Conservation (phyloP, 768 basidiomycete species). For the Tricholoma flavovirens region DNA sequence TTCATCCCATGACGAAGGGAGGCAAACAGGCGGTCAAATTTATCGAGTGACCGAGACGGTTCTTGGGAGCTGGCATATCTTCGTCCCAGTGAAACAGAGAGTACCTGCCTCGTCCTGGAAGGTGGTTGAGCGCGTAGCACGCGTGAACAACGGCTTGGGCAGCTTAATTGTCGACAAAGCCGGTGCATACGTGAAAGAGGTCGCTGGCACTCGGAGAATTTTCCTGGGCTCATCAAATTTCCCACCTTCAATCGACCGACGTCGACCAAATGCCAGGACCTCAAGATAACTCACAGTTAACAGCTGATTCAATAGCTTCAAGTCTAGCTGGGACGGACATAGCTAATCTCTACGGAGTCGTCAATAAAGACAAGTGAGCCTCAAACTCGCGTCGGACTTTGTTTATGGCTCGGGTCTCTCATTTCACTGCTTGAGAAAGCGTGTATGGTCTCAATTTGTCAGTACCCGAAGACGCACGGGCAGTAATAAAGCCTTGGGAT, state of each 20-base stretch:
- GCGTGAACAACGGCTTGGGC: constrained; percentile 20
- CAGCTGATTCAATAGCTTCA: constrained; percentile 36
- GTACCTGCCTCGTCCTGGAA: background rate
- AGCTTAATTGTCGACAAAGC: constrained; percentile 15
- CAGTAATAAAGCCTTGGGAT: constrained; percentile 78
- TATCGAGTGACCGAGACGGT: constrained; percentile 5
- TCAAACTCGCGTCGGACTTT: constrained; percentile 1
- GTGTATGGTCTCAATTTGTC: constrained; percentile 77
- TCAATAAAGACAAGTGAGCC: constrained; percentile 65
- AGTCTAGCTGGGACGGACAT: constrained; percentile 42
- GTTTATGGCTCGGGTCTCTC: constrained; percentile 13
- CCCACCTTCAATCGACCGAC: background rate
- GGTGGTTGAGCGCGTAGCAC: constrained; percentile 22
- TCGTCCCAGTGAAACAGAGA: constrained; percentile 5
- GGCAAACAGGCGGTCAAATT: constrained; percentile 18
- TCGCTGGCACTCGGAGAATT: constrained; percentile 8
- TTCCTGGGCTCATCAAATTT: background rate
- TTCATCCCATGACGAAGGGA: constrained; percentile 16
- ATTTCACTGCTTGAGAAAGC: constrained; percentile 36
- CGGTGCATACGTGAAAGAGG: constrained; percentile 13
- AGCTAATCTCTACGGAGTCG: constrained; percentile 51
- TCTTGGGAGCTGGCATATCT: constrained; percentile 11
- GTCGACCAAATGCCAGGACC: background rate
- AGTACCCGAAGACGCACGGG: constrained; percentile 76
- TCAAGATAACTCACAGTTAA: constrained; percentile 20